Percentiles rank a stretch among this genome's conserved stretches.
Conservation (phyloP, 2,329 filamentous ascomycete species). For the Cordyceps javanica region DNA sequence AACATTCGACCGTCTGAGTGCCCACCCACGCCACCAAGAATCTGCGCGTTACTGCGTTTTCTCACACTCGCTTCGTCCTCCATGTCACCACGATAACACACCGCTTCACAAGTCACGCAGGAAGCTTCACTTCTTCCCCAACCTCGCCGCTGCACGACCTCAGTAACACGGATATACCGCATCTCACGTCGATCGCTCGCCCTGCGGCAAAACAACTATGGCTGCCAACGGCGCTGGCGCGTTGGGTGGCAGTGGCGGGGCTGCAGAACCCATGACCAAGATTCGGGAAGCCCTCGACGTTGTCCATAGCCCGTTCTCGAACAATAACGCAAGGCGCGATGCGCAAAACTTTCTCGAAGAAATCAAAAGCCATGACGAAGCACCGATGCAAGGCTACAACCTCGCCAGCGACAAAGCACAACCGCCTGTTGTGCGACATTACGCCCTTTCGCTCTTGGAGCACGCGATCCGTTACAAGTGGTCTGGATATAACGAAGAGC, state of each 20-base stretch:
- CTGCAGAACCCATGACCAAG: constrained; percentile 48
- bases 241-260: constrained; percentile 28
- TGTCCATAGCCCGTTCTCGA: constrained; percentile 75
- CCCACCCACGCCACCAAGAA: background rate
- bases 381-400: constrained; percentile 77
- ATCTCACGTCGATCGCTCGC: constrained; percentile 4
- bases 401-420: constrained; percentile 72
- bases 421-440: constrained; percentile 80
- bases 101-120: constrained; percentile 5
- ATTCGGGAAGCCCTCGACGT: constrained; percentile 83
- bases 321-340: constrained; percentile 74
- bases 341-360: constrained; percentile 82
- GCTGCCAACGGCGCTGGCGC: constrained; percentile 32
- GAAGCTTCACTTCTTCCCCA: background rate
- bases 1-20: constrained; percentile 3
- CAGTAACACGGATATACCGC: background rate
- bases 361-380: constrained; percentile 71
- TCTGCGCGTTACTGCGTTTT: constrained; percentile 3
- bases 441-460: constrained; percentile 86
- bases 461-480: constrained; percentile 83
- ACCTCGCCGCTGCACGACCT: background rate
- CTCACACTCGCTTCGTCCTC: constrained; percentile 6
- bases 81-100: constrained; percentile 11
- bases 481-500: constrained; percentile 62
- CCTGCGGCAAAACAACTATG: constrained; percentile 22